Evolutionary conservation across 305 asterid genomes (phyloP).

Genomic region (Solanum hybrid): DNA sequence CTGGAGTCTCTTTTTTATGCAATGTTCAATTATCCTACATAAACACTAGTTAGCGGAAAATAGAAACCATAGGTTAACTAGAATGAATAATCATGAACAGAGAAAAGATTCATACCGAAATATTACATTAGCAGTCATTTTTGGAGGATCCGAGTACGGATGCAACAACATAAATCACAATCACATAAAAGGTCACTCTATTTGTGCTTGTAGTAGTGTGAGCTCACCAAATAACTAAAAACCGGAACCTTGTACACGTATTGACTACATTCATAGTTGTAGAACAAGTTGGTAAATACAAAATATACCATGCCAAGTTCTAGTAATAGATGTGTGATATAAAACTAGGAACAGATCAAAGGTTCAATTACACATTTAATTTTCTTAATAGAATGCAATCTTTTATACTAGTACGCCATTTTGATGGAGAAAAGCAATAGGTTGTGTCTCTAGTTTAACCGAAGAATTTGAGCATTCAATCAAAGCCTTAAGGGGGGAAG

Average conservation of each 20-base stretch:
- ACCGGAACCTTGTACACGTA: not conserved
- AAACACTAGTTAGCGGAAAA: not conserved
- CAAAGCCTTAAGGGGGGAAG: not conserved
- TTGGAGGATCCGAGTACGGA: not conserved
- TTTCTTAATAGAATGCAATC: too few species aligned
- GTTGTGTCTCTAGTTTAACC: not conserved
- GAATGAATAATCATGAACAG: not conserved
- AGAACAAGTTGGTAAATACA: not conserved
- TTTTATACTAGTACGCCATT: not conserved
- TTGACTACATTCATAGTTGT: not conserved
- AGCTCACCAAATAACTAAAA: not conserved
- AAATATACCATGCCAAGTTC: not conserved
- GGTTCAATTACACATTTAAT: not conserved
- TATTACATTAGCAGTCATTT: not conserved
- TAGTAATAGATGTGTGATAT: not conserved
- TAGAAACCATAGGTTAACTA: not conserved
- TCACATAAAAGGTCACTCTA: not conserved
- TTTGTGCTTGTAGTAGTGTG: not conserved
- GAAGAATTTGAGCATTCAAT: not conserved
- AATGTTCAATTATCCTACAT: conserved; percentile 77
- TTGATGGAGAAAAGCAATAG: not conserved
- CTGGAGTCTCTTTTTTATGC: conserved; percentile 77
- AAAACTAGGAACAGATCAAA: not conserved
- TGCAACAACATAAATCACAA: not conserved
- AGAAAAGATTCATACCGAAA: not conserved